Evolutionary conservation across 164 flowering plant genomes (phyloP).

Genomic region (Sextonia rubra): DNA sequence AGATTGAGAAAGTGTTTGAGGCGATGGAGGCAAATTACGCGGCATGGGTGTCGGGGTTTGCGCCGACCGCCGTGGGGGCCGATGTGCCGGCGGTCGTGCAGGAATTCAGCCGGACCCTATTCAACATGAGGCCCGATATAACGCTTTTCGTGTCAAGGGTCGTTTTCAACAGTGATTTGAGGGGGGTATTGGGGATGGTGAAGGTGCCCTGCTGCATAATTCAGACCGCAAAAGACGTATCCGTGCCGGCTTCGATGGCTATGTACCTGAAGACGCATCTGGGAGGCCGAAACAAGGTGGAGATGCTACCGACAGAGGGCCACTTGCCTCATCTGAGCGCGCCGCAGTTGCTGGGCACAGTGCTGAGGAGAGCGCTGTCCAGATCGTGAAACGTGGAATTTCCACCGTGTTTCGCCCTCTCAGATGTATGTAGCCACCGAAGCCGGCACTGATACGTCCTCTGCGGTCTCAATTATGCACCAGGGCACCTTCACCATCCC

Average conservation of each 20-base stretch:
- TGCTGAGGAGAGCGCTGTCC: conserved; percentile 58
- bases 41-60: conserved; percentile 90
- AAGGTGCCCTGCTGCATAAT: conserved; percentile 77
- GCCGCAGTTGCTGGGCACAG: conserved; percentile 52
- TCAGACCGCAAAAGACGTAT: conserved; percentile 77
- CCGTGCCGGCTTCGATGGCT: conserved; percentile 77
- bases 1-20: conserved; percentile 73
- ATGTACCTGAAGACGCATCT: conserved; percentile 57
- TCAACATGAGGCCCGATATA: conserved; percentile 97
- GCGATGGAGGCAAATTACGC: conserved; percentile 86
- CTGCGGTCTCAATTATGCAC: too few species aligned
- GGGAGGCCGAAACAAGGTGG: conserved; percentile 73
- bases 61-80: conserved; percentile 92
- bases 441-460: too few species aligned
- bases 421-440: too few species aligned
- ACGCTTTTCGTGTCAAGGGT: conserved; percentile 61
- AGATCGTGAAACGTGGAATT: conserved; percentile 20
- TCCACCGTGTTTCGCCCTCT: too few species aligned
- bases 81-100: conserved; percentile 89
- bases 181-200: conserved; percentile 62
- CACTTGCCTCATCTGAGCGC: conserved; percentile 93
- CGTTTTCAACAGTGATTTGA: conserved; percentile 67
- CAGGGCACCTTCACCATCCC: too few species aligned
- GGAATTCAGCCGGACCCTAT: conserved; percentile 89
- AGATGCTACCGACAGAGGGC: conserved; percentile 64